Base-by-base conservation (phyloP, 768 basidiomycete species). In the Tricholoma sp. region DNA sequence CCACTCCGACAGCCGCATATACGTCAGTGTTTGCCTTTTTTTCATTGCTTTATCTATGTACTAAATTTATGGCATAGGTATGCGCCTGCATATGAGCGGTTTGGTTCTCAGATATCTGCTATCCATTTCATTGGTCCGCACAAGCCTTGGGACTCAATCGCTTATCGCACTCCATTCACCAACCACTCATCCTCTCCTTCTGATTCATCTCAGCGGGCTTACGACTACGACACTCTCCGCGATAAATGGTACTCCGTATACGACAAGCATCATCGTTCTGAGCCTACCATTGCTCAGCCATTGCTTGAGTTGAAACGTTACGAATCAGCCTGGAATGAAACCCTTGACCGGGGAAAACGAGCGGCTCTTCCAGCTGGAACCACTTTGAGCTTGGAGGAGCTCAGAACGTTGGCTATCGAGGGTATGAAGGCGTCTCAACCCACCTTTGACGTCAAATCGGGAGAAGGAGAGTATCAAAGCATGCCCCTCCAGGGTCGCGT, bases 1-100 rank as follows among this genome's bases (percentile, higher is more conserved):
- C 95, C 14, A 98, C 97, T 2, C 97, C 97, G 16, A 94, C 94
- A 12, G 94, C 96, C 57, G 93, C 88, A 54, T 98, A 98, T 76
- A 94, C 92, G 89, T 95, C 66, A 78, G 91, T 83, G 32, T 59
- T 55, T 45, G 22, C 57, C 47, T 64, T 62, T 29, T 62, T 54
- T 53, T 53, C 67, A 67, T 45, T 55, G 60, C 66, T 60, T 64
- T 49, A 61, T 62, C 57, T 68, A n/a, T 37, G 32, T 54, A 14
- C 37, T 70, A 61, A 65, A 61, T 31, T 50, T 55, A 56, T 63
- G 65, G 62, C 43, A 58, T 65, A 95, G 92, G 52, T 99, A 98
- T 74, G 94, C 94, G 5, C 97, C 97, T 57, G 97, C 97, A 11
- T 98, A 97, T 71, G 86, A 89, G 69, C 89, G 95, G 39, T 98